Percentiles rank a stretch among this genome's conserved stretches.
These are phyloP conservation scores for Hygrocybe coccinea DNA, from an alignment of 768 basidiomycete genomes.

Conservation along the genomic window DNA sequence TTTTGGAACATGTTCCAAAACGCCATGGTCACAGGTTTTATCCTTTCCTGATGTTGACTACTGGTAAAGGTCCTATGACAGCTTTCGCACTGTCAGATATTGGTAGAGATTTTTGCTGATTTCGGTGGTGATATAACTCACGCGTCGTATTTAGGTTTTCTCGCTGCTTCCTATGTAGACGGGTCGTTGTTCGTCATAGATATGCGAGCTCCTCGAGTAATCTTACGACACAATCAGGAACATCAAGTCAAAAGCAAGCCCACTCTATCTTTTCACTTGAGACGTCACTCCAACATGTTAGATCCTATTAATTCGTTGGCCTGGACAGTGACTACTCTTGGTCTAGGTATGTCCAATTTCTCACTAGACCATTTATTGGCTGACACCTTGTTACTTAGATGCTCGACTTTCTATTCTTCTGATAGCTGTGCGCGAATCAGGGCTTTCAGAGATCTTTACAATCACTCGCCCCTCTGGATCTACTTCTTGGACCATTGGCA, in stretches of 20 bases:
- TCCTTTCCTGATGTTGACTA: constrained; percentile 56
- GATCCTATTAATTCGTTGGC: constrained; percentile 50
- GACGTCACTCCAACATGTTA: constrained; percentile 31
- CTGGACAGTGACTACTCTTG: constrained; percentile 62
- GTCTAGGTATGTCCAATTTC: constrained; percentile 39
- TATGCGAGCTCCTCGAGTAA: constrained; percentile 66
- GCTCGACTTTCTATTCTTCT: constrained; percentile 50
- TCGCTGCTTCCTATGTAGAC: constrained; percentile 64
- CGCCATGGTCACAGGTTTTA: constrained; percentile 42
- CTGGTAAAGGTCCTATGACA: constrained; percentile 44
- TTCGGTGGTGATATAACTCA: background rate
- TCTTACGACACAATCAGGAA: constrained; percentile 45
- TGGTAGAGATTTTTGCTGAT: constrained; percentile 40
- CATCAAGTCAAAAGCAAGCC: constrained; percentile 39
- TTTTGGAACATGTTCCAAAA: constrained; percentile 47
- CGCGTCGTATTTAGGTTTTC: constrained; percentile 50
- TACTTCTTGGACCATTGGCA: constrained; percentile 32
- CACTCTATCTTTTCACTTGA: constrained; percentile 29
- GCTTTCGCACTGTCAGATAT: constrained; percentile 66
- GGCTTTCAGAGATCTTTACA: constrained; percentile 56
- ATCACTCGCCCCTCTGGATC: constrained; percentile 36
- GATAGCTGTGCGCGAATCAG: constrained; percentile 55
- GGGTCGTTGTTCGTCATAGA: constrained; percentile 63
- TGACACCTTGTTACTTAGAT: constrained; percentile 28
- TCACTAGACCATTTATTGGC: background rate